Evolutionary conservation across 139 green algal genomes (phyloP).

Genomic region (Spirogloea muscicola): DNA sequence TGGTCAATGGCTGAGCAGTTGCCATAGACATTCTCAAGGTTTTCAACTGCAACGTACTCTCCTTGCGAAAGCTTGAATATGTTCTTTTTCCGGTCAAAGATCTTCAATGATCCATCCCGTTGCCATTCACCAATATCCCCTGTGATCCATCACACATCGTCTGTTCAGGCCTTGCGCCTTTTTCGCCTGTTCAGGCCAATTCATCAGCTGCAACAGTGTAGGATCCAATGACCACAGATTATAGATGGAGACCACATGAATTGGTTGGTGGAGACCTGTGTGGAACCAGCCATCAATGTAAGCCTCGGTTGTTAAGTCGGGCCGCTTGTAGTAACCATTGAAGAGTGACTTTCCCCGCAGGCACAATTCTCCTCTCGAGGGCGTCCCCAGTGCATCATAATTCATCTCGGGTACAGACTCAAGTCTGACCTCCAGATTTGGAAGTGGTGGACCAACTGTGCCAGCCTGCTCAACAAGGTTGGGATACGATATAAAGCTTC

Average conservation of each 20-base stretch:
- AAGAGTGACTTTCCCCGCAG: conserved; percentile 77
- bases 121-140: conserved; percentile 80
- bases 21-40: conserved; percentile 87
- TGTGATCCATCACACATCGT: no score
- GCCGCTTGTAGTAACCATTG: conserved; percentile 89
- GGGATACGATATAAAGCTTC: conserved; percentile 40
- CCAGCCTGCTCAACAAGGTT: conserved; percentile 46
- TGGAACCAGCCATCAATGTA: conserved; percentile 97
- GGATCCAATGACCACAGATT: no score
- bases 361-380: conserved; percentile 78
- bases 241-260: no score
- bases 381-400: conserved; percentile 76
- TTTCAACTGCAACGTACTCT: conserved; percentile 96
- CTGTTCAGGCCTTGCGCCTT: no score
- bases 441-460: conserved; percentile 70
- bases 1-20: conserved; percentile 75
- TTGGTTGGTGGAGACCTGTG: no score
- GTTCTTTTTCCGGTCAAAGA: conserved; percentile 98
- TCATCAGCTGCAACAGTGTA: no score
- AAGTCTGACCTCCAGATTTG: conserved; percentile 57
- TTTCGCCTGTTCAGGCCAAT: no score
- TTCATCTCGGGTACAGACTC: conserved; percentile 95
- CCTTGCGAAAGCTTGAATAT: conserved; percentile 98
- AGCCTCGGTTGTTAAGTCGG: conserved; percentile 70
- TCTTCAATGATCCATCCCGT: conserved; percentile 69